Evolutionary conservation across 306 rosid species (phyloP).

Genomic region (Rosa chinensis): DNA sequence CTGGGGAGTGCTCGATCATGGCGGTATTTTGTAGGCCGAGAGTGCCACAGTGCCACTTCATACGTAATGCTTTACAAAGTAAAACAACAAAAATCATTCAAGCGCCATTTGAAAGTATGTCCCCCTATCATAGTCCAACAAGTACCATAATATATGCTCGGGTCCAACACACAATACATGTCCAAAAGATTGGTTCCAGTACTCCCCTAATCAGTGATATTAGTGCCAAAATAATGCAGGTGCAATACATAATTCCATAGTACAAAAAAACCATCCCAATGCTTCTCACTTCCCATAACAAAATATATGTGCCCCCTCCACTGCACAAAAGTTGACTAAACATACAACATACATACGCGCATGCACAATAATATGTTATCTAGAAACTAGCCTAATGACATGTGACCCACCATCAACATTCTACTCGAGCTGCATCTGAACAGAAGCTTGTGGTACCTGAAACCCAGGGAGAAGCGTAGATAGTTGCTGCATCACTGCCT

Average conservation of each 20-base stretch:
- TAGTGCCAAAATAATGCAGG: background rate
- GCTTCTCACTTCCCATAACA: no score
- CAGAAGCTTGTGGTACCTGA: background rate
- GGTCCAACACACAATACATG: no score
- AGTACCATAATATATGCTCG: background rate
- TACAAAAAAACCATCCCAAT: no score
- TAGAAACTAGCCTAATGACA: background rate
- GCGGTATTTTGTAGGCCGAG: no score
- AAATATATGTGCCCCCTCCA: background rate
- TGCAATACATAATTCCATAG: background rate
- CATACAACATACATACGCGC: background rate
- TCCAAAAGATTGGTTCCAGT: background rate
- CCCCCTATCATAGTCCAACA: no score
- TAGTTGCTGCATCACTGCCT: background rate
- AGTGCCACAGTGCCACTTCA: no score
- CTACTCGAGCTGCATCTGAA: background rate
- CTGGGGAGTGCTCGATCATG: no score
- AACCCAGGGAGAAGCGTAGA: background rate
- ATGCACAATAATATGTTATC: background rate
- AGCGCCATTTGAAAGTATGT: no score
- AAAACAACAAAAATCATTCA: no score
- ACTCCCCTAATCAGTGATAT: no score
- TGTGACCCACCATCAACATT: background rate
- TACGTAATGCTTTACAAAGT: no score
- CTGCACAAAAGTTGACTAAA: background rate